phyloP scores from a whole-genome alignment of 345 rosid genomes.

The Corymbia maculata region DNA sequence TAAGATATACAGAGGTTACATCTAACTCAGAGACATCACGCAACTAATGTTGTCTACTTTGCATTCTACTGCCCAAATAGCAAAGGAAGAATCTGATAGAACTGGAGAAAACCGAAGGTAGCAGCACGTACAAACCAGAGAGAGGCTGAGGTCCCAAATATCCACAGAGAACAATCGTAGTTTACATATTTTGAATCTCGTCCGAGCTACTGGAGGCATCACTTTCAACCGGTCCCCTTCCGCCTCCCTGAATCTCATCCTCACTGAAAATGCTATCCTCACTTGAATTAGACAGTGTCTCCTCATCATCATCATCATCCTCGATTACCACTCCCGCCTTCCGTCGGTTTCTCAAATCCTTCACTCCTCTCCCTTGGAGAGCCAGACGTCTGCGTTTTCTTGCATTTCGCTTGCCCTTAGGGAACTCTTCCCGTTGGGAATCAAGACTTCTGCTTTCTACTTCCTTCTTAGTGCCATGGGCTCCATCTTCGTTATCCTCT shows the following conservation, averaged over 20 bases:
- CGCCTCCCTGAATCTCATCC: slow-evolving; percentile 41
- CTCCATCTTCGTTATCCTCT: slow-evolving; percentile 51
- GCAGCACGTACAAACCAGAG: background rate
- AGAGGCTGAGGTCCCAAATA: background rate
- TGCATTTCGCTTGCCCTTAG: slow-evolving; percentile 90
- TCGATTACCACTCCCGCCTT: slow-evolving; percentile 6
- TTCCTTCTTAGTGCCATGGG: slow-evolving; percentile 31
- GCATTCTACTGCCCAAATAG: background rate
- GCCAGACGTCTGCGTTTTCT: slow-evolving; percentile 73
- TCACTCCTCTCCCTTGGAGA: slow-evolving; percentile 73
- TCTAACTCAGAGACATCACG: background rate
- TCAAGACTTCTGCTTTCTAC: slow-evolving; percentile 36
- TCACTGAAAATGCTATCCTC: slow-evolving; percentile 71
- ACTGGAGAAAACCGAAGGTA: background rate
- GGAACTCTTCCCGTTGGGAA: slow-evolving; percentile 75
- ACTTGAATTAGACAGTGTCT: slow-evolving; percentile 51
- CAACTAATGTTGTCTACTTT: background rate
- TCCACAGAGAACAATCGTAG: background rate
- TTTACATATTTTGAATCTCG: slow-evolving; percentile 26
- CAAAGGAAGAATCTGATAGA: background rate
- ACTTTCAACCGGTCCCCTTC: slow-evolving; percentile 16
- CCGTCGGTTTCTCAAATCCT: slow-evolving; percentile 51
- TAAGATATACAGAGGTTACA: background rate
- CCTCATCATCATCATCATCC: background rate
- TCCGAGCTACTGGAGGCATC: slow-evolving; percentile 64